Evolutionary conservation across 2,329 filamentous ascomycete species (phyloP).

Genomic region (Blumeria graminis): DNA sequence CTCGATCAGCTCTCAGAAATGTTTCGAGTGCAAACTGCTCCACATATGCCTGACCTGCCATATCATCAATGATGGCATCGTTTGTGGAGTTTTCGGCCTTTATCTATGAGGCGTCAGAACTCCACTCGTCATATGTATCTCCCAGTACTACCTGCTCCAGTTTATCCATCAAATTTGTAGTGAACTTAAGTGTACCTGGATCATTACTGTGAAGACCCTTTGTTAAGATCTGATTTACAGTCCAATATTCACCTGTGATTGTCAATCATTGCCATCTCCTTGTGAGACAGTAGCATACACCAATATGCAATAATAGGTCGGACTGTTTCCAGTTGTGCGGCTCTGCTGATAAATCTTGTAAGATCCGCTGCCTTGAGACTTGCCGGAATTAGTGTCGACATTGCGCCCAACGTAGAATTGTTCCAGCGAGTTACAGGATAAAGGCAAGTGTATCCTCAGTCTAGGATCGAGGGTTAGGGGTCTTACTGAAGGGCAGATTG

Average conservation of each 20-base stretch:
- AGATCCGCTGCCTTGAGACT: constrained; percentile 62
- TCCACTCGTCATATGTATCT: neutral
- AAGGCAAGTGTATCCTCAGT: neutral
- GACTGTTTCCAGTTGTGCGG: constrained; percentile 57
- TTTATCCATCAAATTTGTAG: constrained; percentile 68
- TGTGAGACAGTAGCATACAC: constrained; percentile 35
- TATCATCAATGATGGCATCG: constrained; percentile 65
- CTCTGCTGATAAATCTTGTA: constrained; percentile 60
- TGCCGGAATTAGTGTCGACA: constrained; percentile 48
- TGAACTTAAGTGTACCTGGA: constrained; percentile 58
- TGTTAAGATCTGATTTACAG: constrained; percentile 72
- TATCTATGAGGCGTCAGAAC: constrained; percentile 20
- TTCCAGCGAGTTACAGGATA: neutral
- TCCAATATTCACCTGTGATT: constrained; percentile 58
- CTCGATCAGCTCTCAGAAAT: constrained; percentile 48
- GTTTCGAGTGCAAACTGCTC: constrained; percentile 85
- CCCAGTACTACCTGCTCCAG: constrained; percentile 40
- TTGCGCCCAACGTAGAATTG: constrained; percentile 16
- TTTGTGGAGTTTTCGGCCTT: constrained; percentile 53
- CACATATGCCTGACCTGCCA: constrained; percentile 71
- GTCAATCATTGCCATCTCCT: constrained; percentile 5
- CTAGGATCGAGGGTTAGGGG: neutral
- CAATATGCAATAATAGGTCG: constrained; percentile 87
- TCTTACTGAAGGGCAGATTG: too few species aligned
- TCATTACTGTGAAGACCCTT: constrained; percentile 57